A percentile compares a stretch with the other conserved stretches of the same genome.
These are phyloP conservation scores for Ceratobasidium sp. DNA, from an alignment of 1,284 basidiomycete species.

Conservation along the genomic window DNA sequence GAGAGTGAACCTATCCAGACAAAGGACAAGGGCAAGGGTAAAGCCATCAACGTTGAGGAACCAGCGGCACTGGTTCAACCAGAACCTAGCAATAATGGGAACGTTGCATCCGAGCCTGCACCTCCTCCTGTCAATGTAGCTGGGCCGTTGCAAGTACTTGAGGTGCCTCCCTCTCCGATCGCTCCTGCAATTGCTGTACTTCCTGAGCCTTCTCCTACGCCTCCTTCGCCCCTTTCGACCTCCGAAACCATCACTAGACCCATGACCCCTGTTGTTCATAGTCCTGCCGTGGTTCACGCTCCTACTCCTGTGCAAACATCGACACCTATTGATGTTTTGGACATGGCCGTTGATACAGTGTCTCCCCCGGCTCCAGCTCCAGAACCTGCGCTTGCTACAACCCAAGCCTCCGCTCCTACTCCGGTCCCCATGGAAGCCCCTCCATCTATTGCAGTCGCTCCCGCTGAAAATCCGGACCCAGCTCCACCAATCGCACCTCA, in stretches of 20 bases:
- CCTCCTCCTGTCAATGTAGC: not conserved
- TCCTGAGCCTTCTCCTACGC: not conserved
- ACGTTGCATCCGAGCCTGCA: too few species aligned
- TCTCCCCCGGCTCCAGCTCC: not conserved
- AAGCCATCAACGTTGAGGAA: constrained; percentile 13
- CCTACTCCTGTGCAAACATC: not conserved
- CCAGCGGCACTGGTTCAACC: not conserved
- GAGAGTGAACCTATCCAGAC: not conserved
- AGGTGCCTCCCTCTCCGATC: not conserved
- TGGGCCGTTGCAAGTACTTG: not conserved
- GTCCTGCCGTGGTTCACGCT: not conserved
- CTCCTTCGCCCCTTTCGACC: not conserved
- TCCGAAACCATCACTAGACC: not conserved
- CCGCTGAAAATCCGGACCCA: too few species aligned
- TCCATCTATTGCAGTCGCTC: too few species aligned
- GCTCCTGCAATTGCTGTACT: not conserved
- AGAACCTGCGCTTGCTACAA: not conserved
- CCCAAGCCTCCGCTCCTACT: too few species aligned
- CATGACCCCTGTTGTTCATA: not conserved
- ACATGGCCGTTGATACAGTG: too few species aligned
- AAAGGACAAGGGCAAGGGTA: constrained; percentile 18
- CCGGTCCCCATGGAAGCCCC: too few species aligned
- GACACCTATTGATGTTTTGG: not conserved
- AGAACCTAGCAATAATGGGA: not conserved
- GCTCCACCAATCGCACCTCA: not conserved